Percentiles rank a stretch among this genome's conserved stretches.
Conservation (phyloP, 345 rosid genomes). For the Moringa oleifera region DNA sequence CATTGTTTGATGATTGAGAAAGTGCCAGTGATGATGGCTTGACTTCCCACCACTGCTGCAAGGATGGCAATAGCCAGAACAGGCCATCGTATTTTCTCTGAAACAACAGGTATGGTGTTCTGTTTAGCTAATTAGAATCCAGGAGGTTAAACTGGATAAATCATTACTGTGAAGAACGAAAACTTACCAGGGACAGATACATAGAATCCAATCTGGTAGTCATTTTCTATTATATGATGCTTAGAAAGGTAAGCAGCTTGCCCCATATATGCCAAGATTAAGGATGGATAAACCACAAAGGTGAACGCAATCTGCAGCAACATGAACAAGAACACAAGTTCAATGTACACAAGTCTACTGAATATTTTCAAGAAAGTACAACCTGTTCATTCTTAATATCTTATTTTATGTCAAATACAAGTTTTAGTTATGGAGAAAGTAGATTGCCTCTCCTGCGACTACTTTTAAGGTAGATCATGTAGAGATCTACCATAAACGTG, state of each 20-base stretch:
- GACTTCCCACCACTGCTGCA: slow-evolving; percentile 97
- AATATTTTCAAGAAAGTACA: not conserved
- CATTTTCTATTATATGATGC: slow-evolving; percentile 58
- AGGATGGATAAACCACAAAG: slow-evolving; percentile 81
- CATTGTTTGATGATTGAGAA: slow-evolving; percentile 96
- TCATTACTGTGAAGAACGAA: slow-evolving; percentile 11
- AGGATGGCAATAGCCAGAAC: slow-evolving; percentile 88
- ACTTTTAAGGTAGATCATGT: not conserved
- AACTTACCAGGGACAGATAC: slow-evolving; percentile 87
- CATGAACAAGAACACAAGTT: not conserved
- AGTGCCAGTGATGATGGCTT: slow-evolving; percentile 94
- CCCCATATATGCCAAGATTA: slow-evolving; percentile 98
- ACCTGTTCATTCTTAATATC: no score
- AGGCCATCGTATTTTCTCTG: slow-evolving; percentile 94
- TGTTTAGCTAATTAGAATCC: slow-evolving; percentile 1
- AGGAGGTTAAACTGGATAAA: not conserved
- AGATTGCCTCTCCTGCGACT: no score
- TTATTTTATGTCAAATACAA: no score
- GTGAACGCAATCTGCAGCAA: slow-evolving; percentile 85
- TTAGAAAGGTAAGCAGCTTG: slow-evolving; percentile 92
- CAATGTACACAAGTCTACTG: not conserved
- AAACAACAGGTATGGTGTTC: slow-evolving; percentile 9
- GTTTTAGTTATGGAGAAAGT: no score
- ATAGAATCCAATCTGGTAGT: slow-evolving; percentile 81
- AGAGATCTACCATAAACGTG: not conserved